A percentile compares a stretch with the other conserved stretches of the same genome.
phyloP scores from a whole-genome alignment of 2,329 filamentous ascomycete species.

The Tympanopsis confertula region DNA sequence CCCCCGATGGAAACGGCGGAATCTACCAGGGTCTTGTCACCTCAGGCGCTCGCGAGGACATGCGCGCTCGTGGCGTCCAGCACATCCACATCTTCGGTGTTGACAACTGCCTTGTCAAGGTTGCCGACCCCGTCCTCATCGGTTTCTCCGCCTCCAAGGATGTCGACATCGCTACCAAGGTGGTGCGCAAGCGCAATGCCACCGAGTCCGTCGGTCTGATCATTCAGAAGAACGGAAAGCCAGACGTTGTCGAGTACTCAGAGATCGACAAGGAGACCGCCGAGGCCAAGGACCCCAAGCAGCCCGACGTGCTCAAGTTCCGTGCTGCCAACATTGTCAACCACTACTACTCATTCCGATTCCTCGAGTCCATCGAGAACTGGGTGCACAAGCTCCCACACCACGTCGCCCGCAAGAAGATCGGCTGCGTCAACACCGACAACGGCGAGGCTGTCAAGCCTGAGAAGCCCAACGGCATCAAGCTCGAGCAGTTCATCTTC shows the following conservation, averaged over 20 bases:
- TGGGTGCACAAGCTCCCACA: constrained; percentile 83
- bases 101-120: constrained; percentile 97
- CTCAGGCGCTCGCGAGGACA: constrained; percentile 72
- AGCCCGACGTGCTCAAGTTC: constrained; percentile 79
- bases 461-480: constrained; percentile 92
- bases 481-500: constrained; percentile 98
- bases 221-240: constrained; percentile 85
- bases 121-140: constrained; percentile 92
- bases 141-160: constrained; percentile 80
- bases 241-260: constrained; percentile 96
- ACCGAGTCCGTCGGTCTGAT: constrained; percentile 94
- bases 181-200: constrained; percentile 95
- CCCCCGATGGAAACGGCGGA: constrained; percentile 92
- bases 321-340: constrained; percentile 98
- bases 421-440: constrained; percentile 68
- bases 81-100: constrained; percentile 98
- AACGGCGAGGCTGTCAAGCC: constrained; percentile 77
- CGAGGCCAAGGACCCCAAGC: constrained; percentile 73
- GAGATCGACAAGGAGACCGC: constrained; percentile 87
- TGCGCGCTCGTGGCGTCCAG: constrained; percentile 78
- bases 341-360: constrained; percentile 95
- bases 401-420: constrained; percentile 98
- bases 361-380: constrained; percentile 78
- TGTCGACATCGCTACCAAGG: constrained; percentile 95
- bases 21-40: constrained; percentile 84